Evolutionary conservation across 2,329 filamentous ascomycete genomes (phyloP).

Genomic region (Coniella vitis): DNA sequence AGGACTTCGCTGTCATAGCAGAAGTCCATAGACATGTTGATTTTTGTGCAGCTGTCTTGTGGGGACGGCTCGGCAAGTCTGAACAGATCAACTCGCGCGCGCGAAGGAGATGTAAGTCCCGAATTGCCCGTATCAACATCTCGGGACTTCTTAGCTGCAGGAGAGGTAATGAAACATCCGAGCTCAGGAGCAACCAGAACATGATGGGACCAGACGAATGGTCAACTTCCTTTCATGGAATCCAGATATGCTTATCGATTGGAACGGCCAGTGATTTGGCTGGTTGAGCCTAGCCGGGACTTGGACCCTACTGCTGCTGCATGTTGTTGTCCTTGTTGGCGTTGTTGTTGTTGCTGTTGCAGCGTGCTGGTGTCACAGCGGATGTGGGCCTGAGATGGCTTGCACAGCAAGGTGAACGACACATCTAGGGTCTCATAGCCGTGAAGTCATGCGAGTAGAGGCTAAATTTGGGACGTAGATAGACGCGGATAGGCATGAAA

Average conservation of each 20-base stretch:
- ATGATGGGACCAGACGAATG: background rate
- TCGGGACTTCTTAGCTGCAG: constrained; percentile 6
- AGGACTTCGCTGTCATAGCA: background rate
- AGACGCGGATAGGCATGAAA: background rate
- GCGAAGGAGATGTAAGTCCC: background rate
- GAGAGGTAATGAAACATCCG: constrained; percentile 7
- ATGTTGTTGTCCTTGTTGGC: background rate
- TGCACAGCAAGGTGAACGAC: background rate
- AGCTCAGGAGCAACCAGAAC: background rate
- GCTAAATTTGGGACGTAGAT: no score
- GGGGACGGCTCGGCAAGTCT: constrained; percentile 2
- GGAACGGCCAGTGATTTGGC: background rate
- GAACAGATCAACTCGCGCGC: background rate
- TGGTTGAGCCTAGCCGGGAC: no score
- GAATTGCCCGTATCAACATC: constrained; percentile 9
- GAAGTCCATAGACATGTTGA: background rate
- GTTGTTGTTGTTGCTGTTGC: background rate
- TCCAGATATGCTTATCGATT: background rate
- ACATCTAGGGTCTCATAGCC: background rate
- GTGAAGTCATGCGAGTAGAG: background rate
- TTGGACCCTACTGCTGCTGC: background rate
- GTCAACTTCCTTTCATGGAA: constrained; percentile 7
- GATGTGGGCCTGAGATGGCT: constrained; percentile 1
- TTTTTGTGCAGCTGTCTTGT: background rate
- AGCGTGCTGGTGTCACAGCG: background rate